Conservation (phyloP, 1,139 yeast species). For the Ogataea hybrid region DNA sequence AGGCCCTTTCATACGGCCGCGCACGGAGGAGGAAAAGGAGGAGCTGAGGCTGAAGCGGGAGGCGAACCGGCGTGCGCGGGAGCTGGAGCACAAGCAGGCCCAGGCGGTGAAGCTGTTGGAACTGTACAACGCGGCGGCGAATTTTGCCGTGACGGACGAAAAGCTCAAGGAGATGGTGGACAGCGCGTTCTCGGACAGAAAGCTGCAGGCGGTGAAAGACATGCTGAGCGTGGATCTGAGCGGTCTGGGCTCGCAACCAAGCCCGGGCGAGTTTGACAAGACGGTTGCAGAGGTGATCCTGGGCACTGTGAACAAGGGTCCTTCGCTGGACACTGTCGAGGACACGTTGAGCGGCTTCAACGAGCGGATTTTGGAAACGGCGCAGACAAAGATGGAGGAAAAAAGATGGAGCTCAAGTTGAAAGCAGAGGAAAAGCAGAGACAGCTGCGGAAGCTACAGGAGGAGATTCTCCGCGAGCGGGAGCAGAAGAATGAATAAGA, state of each 20-base stretch:
- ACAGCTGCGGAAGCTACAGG: constrained; percentile 23
- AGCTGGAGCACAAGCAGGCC: constrained; percentile 41
- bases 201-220: constrained; percentile 15
- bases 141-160: constrained; percentile 64
- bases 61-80: constrained; percentile 47
- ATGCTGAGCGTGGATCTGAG: constrained; percentile 18
- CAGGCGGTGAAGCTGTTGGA: constrained; percentile 60
- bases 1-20: constrained; percentile 67
- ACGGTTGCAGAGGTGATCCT: constrained; percentile 33
- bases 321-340: constrained; percentile 40
- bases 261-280: constrained; percentile 33
- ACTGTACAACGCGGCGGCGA: constrained; percentile 67
- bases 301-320: constrained; percentile 31
- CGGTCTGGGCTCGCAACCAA: constrained; percentile 22
- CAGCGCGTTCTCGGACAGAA: constrained; percentile 44
- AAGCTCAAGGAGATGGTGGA: constrained; percentile 57
- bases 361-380: constrained; percentile 24
- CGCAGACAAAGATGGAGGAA: constrained; percentile 31
- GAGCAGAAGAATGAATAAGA: neutral
- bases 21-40: constrained; percentile 66
- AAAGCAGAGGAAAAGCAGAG: constrained; percentile 25
- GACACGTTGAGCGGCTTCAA: constrained; percentile 33
- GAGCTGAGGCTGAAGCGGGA: constrained; percentile 49
- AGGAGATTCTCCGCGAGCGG: constrained; percentile 19
- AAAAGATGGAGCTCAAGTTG: constrained; percentile 22